Base-by-base conservation (phyloP, 2,329 filamentous ascomycete genomes). In the Fusarium sp. region DNA sequence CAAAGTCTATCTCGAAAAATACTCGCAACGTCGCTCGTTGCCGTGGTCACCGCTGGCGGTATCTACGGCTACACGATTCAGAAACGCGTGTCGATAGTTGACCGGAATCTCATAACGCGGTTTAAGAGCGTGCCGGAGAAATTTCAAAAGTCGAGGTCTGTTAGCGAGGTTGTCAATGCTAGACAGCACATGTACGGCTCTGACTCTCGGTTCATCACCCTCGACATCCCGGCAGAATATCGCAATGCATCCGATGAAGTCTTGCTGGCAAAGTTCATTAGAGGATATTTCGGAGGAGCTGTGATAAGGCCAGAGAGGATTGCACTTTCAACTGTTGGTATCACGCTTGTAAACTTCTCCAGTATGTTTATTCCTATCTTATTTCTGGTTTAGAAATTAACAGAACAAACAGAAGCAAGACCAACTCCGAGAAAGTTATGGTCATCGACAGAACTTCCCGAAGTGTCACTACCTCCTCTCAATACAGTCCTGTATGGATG, bases 271-370 rank as follows among this genome's bases (percentile, higher is more conserved):
- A 69, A 65, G 3, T 77, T 79, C 12, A 52, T 75, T 3, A 75
- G 66, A 15, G 75, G 71, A 0, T 79, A 76, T 28, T 79, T 78
- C 47, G 76, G 75, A 7, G 77, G 77, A 0, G 47, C 67, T 1
- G 77, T 79, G 1, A 68, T 79, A 38, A 67, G 61, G 1, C 74
- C 71, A 0, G 77, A 79, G 48, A 63, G 73, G 11, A 33, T 61
- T 7, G 44, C 56, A 0, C 57, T 77, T 2, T 61, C 67, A 39
- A 59, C 46, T 2, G n/a, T 69, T 11, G 57, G 61, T 0, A 28
- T 64, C 1, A 41, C 67, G 1, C 52, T 74, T 2, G 68, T 73
- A 8, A 26, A 39, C 9, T 75, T 75, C 23, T 60, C 61, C 20
- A 67, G 73, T 68, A 52, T 37, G 64, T 28, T 8, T 10, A 8